Base-by-base conservation (phyloP, 2,329 filamentous ascomycete genomes). In the Epicoccum sorghinum region DNA sequence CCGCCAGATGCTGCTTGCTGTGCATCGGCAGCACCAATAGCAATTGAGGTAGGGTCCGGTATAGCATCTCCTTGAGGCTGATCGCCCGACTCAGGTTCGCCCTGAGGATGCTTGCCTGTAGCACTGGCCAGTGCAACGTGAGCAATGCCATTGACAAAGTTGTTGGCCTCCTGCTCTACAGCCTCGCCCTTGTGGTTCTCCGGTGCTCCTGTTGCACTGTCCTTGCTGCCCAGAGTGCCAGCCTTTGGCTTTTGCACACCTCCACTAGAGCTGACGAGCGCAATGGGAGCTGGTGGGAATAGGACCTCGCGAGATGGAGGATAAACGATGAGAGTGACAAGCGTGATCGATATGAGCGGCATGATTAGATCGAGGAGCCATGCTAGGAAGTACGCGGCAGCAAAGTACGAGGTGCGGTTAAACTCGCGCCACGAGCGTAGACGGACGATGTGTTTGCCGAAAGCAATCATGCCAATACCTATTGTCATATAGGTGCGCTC, bases 401-500 rank as follows among this genome's bases (percentile, higher is more conserved):
- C 88, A 62, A 93, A 95, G 25, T 76, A 79, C 0, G 83, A 78
- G 0, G 91, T 95, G 42, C 91, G 80, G 49, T 82, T 79, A 5
- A 79, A 82, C 72, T 96, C 91, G 33, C 84, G 82, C 91, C 91
- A 96, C 1, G 90, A 93, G 13, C 91, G 82, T 5, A 96, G 75
- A 10, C 91, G 82, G 3, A 84, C 87, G 58, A 93, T 81, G 56
- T 96, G 91, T 66, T 95, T 93, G 55, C 83, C 83, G 13, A 85
- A 82, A 0, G 79, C 81, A 38, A 91, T 81, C 10, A 91, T 40
- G 12, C 86, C 82, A 43, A 93, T 83, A 7, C 89, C 71, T 0
- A 96, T 85, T 0, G 88, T 90, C 82, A 91, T 92, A 70, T 96
- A 96, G 9, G 95, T 77, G 12, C 91, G 82, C 74, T 96, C 91